Base-by-base conservation (phyloP, 345 rosid genomes). In the Passiflora organensis region DNA sequence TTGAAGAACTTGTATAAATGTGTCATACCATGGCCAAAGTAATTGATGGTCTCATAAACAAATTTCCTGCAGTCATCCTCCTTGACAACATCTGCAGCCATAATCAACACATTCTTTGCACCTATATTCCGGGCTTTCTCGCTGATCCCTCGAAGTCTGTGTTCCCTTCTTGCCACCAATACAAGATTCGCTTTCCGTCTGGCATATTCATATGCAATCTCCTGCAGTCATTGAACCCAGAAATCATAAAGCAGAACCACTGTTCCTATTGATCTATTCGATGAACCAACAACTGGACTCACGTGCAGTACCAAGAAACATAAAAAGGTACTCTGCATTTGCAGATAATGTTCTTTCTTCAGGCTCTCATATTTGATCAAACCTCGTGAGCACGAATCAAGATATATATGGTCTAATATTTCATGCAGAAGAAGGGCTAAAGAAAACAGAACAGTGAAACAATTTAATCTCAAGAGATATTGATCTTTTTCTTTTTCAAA, bases 41-140 rank as follows among this genome's bases (percentile, higher is more conserved):
- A 60, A 67, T 68, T 78, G 10, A 93, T 58, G 59, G 91, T 68
- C 58, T 86, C 85, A 5, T 63, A 71, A 50, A 93, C 69, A 45
- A 93, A 83, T 62, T 91, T 88, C 55, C 86, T 76, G 41, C 99
- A 84, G 1, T 89, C 94, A 23, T 93, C 91, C 72, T 86, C 94
- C 77, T 76, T 89, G 34, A 89, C 84, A 9, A 89, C 96, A 63
- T 89, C 99, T 12, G 97, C 95, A 53, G 94, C 97, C 56, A 86
- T 70, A 20, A 72, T 59, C 59, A 78, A 60, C 20, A 79, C 94
- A 50, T 80, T 76, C 60, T 72, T 84, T 46, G 91, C 89, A 16
- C 99, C 99, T 0, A 80, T 21, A 16, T 14, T 17, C 58, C 72
- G 78, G 10, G 99, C 94, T 36, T 76, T 81, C 64, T 74, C 80